Evolutionary conservation across 441 rosid species (phyloP), one percentile per base, ranked within the genome.

Genomic region (Populus hybrid): DNA sequence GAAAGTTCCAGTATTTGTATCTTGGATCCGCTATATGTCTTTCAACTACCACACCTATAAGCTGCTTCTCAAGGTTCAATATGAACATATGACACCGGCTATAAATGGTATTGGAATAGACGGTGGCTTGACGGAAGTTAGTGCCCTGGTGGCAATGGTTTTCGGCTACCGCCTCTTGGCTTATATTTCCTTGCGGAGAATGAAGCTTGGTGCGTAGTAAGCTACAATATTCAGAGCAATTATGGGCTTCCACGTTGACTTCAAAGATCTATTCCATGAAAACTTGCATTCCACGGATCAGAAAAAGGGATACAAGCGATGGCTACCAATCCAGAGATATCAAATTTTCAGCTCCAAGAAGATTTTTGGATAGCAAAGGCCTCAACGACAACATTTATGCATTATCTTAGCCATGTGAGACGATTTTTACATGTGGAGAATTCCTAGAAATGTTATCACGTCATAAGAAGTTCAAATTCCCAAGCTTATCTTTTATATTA

Each of bases 21-120:
- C 97, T 10, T 96, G 99, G 98, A 90, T 96, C 75, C 93, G 99
- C 72, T 91, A 93, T 64, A 66, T 96, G 82, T 96, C 99, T 14
- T 96, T 94, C 88, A 96, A 93, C 87, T 96, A 88, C 87, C 98
- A 96, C 86, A 94, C 99, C 56, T 96, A 94, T 79, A 96, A 91
- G 90, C 95, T 96, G 70, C 98, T 96, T 31, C 91, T 94, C 35
- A 96, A 93, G 89, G 96, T 96, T n/a, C 98, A 96, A 70, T 94
- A 94, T 67, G 86, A 87, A 68, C 83, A 86, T 76, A 79, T 79
- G 29, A 73, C 81, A 50, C 86, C 84, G 2, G 77, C 79, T 9
- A 83, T 87, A 63, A 84, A 90, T 28, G 95, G 95, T 61, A 84
- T 86, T 72, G 79, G 81, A 80, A 87, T 86, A 24, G 97, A 90